Base-by-base conservation (phyloP, 2,329 filamentous ascomycete species). In the Bertia moriformis region DNA sequence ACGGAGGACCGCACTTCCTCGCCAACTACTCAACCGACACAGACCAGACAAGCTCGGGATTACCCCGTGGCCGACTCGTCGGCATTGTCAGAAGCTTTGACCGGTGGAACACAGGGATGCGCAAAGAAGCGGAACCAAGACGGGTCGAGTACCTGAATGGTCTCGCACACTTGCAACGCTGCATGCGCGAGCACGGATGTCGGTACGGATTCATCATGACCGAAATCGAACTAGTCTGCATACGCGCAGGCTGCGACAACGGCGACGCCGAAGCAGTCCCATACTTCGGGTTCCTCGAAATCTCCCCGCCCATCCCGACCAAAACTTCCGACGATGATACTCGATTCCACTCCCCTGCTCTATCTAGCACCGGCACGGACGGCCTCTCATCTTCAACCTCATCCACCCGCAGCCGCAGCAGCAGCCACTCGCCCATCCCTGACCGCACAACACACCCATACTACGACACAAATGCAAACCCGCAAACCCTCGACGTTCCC, bases 141-240 rank as follows among this genome's bases (percentile, higher is more conserved):
- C 68, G 71, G 38, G 70, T 78, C 39, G 63, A 71, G 43, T 79
- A 78, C 52, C 66, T 79, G 4, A 67, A 68, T 30, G 70, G 71
- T 5, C 62, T 80, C n/a, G 66, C 74, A 0, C 72, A 78, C 45
- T 59, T 79, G 14, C 75, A 80, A 46, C 67, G 68, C 46, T 71
- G 72, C 50, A 78, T 79, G 72, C 73, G 75, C 50, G 74, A 78
- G 47, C 73, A 78, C 53, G 70, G 69, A 40, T 77, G 72, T 46
- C 67, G 75, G 30, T 80, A 79, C 50, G 75, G 75, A 22, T 80
- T 78, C 59, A 76, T 80, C 51, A 71, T 79, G 54, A 79, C 71
- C 1, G 75, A 79, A 46, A 78, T 78, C 47, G 75, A 80, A 51
- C 65, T 79, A 10, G 65, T 80, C 22, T 78, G 73, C 51, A 73